Percentiles rank a stretch among this genome's conserved stretches.
Evolutionary conservation across 768 basidiomycete genomes (phyloP).

Genomic region (Hericium alpestre): DNA sequence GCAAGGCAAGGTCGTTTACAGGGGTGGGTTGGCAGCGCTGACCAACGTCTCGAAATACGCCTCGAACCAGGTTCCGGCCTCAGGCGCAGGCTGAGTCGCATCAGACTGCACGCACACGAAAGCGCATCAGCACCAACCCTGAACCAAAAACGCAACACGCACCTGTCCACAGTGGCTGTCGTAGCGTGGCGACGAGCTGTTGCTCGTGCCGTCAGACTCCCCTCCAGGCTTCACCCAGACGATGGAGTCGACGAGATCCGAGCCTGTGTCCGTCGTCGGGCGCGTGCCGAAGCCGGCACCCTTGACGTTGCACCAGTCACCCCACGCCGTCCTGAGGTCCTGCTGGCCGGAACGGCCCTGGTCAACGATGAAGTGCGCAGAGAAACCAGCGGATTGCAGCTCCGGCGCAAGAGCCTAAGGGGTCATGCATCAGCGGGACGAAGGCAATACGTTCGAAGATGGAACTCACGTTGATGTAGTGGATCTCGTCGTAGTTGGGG

Average conservation of each 20-base stretch:
- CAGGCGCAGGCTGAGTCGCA: slow-evolving; percentile 44
- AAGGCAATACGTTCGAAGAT: neutral
- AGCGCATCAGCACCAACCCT: neutral
- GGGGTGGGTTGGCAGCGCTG: slow-evolving; percentile 39
- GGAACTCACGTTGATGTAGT: slow-evolving; percentile 40
- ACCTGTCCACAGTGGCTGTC: slow-evolving; percentile 41
- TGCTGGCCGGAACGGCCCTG: slow-evolving; percentile 56
- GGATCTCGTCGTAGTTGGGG: slow-evolving; percentile 50
- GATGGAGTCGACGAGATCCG: slow-evolving; percentile 45
- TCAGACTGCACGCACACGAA: slow-evolving; percentile 28
- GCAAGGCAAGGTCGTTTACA: slow-evolving; percentile 21
- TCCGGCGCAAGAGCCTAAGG: slow-evolving; percentile 37
- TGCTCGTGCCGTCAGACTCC: slow-evolving; percentile 52
- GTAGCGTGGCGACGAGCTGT: slow-evolving; percentile 42
- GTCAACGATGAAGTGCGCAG: slow-evolving; percentile 56
- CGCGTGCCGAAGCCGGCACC: slow-evolving; percentile 52
- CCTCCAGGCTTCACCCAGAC: slow-evolving; percentile 65
- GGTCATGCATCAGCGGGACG: neutral
- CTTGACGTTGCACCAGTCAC: slow-evolving; percentile 59
- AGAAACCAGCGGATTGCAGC: slow-evolving; percentile 35
- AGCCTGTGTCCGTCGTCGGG: slow-evolving; percentile 46
- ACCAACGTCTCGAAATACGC: slow-evolving; percentile 48
- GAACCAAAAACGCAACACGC: slow-evolving; percentile 16
- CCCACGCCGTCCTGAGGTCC: slow-evolving; percentile 50
- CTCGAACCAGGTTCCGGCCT: slow-evolving; percentile 63